phyloP scores from a whole-genome alignment of 2,329 filamentous ascomycete genomes.

The Acephala macrosclerotiorum region DNA sequence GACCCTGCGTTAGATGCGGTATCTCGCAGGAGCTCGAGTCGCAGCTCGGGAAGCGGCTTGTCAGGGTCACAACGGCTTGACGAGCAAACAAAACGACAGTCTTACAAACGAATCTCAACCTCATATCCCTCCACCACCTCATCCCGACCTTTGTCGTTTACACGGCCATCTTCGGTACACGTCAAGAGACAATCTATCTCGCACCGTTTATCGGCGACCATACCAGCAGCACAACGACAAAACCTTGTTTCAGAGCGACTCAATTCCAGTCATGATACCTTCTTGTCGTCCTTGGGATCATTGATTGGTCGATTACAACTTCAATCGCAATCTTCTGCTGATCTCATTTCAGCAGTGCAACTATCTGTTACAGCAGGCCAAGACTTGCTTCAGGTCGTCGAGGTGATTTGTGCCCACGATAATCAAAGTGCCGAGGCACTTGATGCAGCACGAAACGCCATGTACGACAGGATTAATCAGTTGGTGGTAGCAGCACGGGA shows the following conservation, averaged over 20 bases:
- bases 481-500: constrained; percentile 84
- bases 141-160: constrained; percentile 39
- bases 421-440: constrained; percentile 71
- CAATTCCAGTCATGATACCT: constrained; percentile 81
- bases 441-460: constrained; percentile 72
- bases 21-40: constrained; percentile 42
- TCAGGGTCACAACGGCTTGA: constrained; percentile 36
- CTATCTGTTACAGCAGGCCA: constrained; percentile 85
- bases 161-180: constrained; percentile 33
- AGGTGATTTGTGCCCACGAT: constrained; percentile 83
- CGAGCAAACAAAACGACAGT: constrained; percentile 41
- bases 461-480: constrained; percentile 82
- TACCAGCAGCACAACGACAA: constrained; percentile 66
- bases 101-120: constrained; percentile 40
- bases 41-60: constrained; percentile 41
- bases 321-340: constrained; percentile 88
- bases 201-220: constrained; percentile 80
- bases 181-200: constrained; percentile 49
- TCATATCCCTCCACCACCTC: constrained; percentile 33
- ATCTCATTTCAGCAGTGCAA: constrained; percentile 82
- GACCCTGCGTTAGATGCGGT: constrained; percentile 48
- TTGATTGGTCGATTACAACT: constrained; percentile 91
- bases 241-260: constrained; percentile 86
- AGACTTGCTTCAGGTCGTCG: constrained; percentile 79
- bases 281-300: constrained; percentile 88